Evolutionary conservation across 1,139 yeast species (phyloP), one percentile per base, ranked within the genome.

Genomic region (Yamadazyma friedrichii): DNA sequence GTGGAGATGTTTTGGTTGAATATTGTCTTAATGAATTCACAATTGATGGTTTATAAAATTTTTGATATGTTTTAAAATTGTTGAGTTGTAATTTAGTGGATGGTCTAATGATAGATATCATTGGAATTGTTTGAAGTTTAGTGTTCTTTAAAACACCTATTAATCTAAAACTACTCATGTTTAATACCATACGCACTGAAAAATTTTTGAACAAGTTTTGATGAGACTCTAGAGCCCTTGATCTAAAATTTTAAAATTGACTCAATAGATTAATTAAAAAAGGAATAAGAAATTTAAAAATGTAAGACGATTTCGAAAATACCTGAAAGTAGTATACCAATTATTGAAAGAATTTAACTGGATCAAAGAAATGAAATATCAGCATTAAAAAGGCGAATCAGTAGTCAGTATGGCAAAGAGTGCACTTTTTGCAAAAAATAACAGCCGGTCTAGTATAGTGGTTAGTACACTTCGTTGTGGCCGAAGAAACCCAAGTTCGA

Each of bases 401-500:
- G n/a, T 27, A 9, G 9, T 27, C 15, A 27, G 30, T 27, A n/a
- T 13, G 30, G 11, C 30, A n/a, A 27, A 27, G 30, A 4, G 16
- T 10, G 32, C 5, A n/a, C 33, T 11, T 31, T 31, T 31, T 15
- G 33, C 12, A 10, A 8, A 8, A 10, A 25, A 12, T 17, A 36
- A 6, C 25, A 33, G 67, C 67, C 66, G 65, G 60, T 59, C 65
- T 63, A 61, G 76, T 71, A 71, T 71, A 71, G 76, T 71, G 77
- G 77, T 70, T 48, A 71, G 76, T 70, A 71, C 76, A 66, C 67
- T 57, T 69, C 76, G 74, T 71, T 71, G 77, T 71, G 77, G 77
- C 76, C 74, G 76, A 68, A 58, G 68, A 61, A 62, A 71, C 76
- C 76, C 76, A 71, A 62, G 76, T 71, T 71, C 77, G 77, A 71